These are phyloP conservation scores for Fusarium anguioides DNA, from an alignment of 2,329 filamentous ascomycete genomes.

Conservation along the genomic window DNA sequence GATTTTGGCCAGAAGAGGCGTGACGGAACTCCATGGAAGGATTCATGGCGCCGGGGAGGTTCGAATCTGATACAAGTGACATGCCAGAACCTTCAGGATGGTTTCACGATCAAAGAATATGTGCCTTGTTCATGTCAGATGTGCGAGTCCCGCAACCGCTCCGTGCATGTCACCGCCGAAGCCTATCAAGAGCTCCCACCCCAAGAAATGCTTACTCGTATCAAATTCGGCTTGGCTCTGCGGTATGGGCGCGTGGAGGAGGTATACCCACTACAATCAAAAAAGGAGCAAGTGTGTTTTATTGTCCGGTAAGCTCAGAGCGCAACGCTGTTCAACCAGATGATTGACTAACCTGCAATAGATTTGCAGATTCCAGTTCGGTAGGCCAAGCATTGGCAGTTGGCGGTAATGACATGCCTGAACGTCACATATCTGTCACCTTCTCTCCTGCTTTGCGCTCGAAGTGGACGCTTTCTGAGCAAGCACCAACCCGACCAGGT, in stretches of 20 bases:
- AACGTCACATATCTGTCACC: slow-evolving; percentile 42
- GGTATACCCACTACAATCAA: slow-evolving; percentile 33
- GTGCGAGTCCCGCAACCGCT: slow-evolving; percentile 48
- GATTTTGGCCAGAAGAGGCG: slow-evolving; percentile 27
- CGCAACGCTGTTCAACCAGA: background rate
- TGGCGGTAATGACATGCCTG: slow-evolving; percentile 39
- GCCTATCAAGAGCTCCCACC: background rate
- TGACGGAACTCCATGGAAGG: slow-evolving; percentile 28
- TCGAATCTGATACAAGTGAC: slow-evolving; percentile 7
- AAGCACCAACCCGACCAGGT: slow-evolving; percentile 3
- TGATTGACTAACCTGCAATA: slow-evolving; percentile 15
- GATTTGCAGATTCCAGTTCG: slow-evolving; percentile 45
- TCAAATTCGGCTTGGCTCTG: slow-evolving; percentile 46
- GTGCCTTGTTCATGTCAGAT: slow-evolving; percentile 45
- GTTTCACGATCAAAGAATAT: slow-evolving; percentile 38
- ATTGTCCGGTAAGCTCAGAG: slow-evolving; percentile 46
- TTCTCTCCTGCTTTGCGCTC: slow-evolving; percentile 47
- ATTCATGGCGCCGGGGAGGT: slow-evolving; percentile 32
- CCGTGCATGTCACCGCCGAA: slow-evolving; percentile 44
- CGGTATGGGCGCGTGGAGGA: slow-evolving; percentile 49
- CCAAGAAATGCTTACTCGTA: slow-evolving; percentile 43
- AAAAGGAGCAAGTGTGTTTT: slow-evolving; percentile 27
- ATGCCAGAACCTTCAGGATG: slow-evolving; percentile 41
- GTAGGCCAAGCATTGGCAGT: slow-evolving; percentile 43
- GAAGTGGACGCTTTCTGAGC: slow-evolving; percentile 45